Base-by-base conservation (phyloP, 495 filamentous ascomycete species). In the Aspergillus conjunctus region DNA sequence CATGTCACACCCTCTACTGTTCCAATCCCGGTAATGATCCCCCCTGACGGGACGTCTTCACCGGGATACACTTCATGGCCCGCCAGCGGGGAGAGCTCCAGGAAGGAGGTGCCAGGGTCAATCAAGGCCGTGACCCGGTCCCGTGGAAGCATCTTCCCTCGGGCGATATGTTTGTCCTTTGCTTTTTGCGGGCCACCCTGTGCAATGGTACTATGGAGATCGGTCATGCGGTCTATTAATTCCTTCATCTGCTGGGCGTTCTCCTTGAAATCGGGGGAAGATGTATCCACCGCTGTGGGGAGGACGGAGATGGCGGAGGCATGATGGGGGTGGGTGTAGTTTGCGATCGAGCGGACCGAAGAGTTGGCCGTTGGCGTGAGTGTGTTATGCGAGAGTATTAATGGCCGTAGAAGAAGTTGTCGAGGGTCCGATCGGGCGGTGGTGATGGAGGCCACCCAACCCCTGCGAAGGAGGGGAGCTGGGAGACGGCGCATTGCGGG, bases 81-180 rank as follows among this genome's bases (percentile, higher is more conserved):
- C 1, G 94, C 94, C 49, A 98, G 77, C 10, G 91, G 81, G 7
- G 91, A 96, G 6, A 98, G 81, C 73, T 98, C 94, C 54, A 98
- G 78, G 72, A 98, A 98, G 1, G 90, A 87, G 0, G 90, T 93
- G 39, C 93, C 92, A 0, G 90, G 87, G 69, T 98, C 94, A 56
- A 97, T 84, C 55, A 98, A 77, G 1, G 91, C 88, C 0, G 92
- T 90, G 30, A 98, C 84, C 8, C 94, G 88, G 66, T 98, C 95
- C 58, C 94, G 80, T 1, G 92, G 89, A 15, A 98, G 81, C 94
- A 98, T 97, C 81, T 97, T 98, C 53, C 91, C 90, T 43, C 93
- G 80, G 21, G 83, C 84, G 26, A 95, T 70, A 72, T 98, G 94
- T 74, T 97, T 98, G 57, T 96, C 86, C 53, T 90, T 81, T 5